Evolutionary conservation across 2,329 filamentous ascomycete genomes (phyloP), one percentile per base, ranked within the genome.

Genomic region (Pseudodiploospora longispora): DNA sequence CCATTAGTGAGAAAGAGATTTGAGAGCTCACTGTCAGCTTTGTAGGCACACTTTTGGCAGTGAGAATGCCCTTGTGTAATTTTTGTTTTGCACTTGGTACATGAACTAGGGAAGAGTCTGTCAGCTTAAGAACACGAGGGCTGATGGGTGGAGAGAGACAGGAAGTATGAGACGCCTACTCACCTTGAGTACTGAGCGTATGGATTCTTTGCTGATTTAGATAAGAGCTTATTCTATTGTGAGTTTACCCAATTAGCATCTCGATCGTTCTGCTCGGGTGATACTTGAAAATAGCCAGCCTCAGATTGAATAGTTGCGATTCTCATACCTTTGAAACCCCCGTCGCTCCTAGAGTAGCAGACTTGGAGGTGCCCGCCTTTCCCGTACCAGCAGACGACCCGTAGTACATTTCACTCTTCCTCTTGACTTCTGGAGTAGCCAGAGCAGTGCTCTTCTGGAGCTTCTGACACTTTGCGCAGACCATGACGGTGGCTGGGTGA

Each of bases 391-490:
- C 67, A 1, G 76, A 63, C 2, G 78, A 82, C 39, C 79, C 79
- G 55, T 78, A 75, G 60, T 82, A 83, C 65, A 83, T 78, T 42
- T 83, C 80, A 56, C 63, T 77, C 69, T 80, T 83, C 65, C 78
- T 80, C 63, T 83, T 83, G 49, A 83, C 79, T 29, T 70, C 75
- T 0, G 80, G 80, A 0, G 80, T 83, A 48, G 76, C 78, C 45
- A 83, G 72, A 12, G 52, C 55, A 10, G 79, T 82, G 42, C 71
- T 66, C 60, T 78, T 78, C 44, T 74, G 65, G 42, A 76, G 71
- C 60, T 80, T 81, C 54, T 80, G 71, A 53, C 80, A 83, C 64
- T 79, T 82, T 50, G 70, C 62, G 67, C 80, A 83, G 47, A 83
- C 80, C 80, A 82, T 82, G 40, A 36, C 40, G 36, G 37, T 8